Evolutionary conservation across 495 filamentous ascomycete species (phyloP).

Genomic region (Aspergillus conjunctus): DNA sequence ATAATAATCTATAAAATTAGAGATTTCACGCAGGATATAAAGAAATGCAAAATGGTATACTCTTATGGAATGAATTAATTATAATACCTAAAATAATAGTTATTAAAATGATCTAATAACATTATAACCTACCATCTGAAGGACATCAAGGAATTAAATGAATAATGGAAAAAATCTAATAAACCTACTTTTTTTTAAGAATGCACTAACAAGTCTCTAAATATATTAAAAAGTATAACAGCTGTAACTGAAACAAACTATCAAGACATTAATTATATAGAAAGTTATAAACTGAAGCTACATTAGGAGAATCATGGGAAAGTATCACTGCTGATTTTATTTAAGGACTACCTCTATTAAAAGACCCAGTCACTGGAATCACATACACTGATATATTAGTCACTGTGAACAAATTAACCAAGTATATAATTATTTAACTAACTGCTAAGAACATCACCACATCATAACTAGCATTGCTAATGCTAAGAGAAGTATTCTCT

Average conservation of each 20-base stretch:
- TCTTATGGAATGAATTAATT: not conserved
- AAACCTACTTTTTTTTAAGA: not conserved
- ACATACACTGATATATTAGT: not conserved
- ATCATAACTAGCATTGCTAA: too few relatives aligned
- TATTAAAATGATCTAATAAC: too few relatives aligned
- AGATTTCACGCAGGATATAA: not conserved
- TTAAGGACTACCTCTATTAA: not conserved
- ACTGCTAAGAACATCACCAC: not conserved
- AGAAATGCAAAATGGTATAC: not conserved
- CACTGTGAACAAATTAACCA: not conserved
- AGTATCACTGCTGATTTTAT: not conserved
- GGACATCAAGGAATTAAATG: not conserved
- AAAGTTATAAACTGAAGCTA: not conserved
- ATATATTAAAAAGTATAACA: not conserved
- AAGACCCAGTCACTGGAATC: not conserved
- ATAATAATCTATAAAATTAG: not conserved
- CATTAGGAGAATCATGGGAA: not conserved
- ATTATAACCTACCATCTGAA: constrained; percentile 8
- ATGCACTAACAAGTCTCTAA: not conserved
- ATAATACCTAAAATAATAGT: too few relatives aligned
- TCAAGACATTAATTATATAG: too few relatives aligned
- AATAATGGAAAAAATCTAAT: not conserved
- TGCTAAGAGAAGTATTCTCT: too few relatives aligned
- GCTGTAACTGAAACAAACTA: too few relatives aligned
- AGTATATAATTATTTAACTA: constrained; percentile 1